A percentile compares a stretch with the other conserved stretches of the same genome.
These are phyloP conservation scores for Monilinia fructigena DNA, from an alignment of 2,329 filamentous ascomycete genomes.

Conservation along the genomic window DNA sequence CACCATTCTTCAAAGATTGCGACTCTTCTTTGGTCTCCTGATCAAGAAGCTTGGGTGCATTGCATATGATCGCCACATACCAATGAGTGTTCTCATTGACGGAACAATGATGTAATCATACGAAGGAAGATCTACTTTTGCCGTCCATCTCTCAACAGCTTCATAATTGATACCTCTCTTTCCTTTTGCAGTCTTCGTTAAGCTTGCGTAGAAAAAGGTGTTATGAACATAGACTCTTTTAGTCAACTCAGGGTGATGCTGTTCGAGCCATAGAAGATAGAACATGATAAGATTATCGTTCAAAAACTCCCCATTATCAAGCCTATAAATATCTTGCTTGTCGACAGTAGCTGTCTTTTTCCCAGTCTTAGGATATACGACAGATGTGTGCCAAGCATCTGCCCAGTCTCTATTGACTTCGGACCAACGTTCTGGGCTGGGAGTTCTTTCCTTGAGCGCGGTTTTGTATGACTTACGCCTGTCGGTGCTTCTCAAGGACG, in stretches of 20 bases:
- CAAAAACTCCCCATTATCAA: conserved; percentile 81
- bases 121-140: conserved; percentile 76
- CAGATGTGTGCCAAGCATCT: conserved; percentile 53
- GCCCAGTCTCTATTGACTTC: conserved; percentile 51
- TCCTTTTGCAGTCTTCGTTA: conserved; percentile 59
- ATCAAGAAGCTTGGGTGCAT: conserved; percentile 64
- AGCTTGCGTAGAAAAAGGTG: conserved; percentile 82
- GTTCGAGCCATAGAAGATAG: conserved; percentile 74
- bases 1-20: conserved; percentile 11
- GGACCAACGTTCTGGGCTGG: conserved; percentile 49
- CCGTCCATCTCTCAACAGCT: conserved; percentile 83
- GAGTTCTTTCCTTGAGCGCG: conserved; percentile 21
- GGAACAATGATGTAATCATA: conserved; percentile 87
- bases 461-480: conserved; percentile 1
- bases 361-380: conserved; percentile 60
- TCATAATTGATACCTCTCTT: conserved; percentile 74
- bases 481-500: conserved; percentile 24
- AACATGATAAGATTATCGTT: conserved; percentile 94
- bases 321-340: conserved; percentile 68
- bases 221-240: conserved; percentile 83
- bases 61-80: conserved; percentile 95
- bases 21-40: conserved; percentile 17
- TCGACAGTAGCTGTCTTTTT: conserved; percentile 65
- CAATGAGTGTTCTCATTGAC: conserved; percentile 87
- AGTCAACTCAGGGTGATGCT: conserved; percentile 53